Base-by-base conservation (phyloP, 257 asterid genomes). In the Jasminum sambac region DNA sequence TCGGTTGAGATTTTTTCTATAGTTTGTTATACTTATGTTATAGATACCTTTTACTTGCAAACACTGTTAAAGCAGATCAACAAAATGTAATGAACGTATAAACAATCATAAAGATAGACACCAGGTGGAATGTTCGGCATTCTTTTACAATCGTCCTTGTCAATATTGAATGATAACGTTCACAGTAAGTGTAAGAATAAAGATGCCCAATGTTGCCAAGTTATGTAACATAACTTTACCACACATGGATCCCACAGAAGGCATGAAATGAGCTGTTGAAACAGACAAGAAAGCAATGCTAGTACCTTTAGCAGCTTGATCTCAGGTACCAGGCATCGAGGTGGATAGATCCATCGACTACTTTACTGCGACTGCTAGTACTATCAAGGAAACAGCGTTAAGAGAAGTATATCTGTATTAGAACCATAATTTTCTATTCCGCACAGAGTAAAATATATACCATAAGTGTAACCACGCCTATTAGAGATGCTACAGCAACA, bases 401-500 rank as follows among this genome's bases (percentile, higher is more conserved):
- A n/a, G n/a, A n/a, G n/a, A n/a, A n/a, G n/a, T n/a, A n/a, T n/a
- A n/a, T n/a, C n/a, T n/a, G n/a, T n/a, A n/a, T n/a, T 70, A 43
- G 67, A 21, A n/a, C 79, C 52, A 43, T 43, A 69, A 75, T 8
- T 24, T 58, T 62, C 38, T 68, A 14, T 17, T 48, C 2, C 30
- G 25, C 5, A 75, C 23, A 36, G 65, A 65, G 1, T 34, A 37
- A 14, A 66, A 34, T 36, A 52, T 36, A 39, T 69, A 62, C 74
- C 41, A 50, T 26, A 63, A 70, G 40, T 14, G 70, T 68, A 64
- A 70, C 26, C 1, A n/a, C 17, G 9, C 71, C 68, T 11, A 66
- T 11, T 16, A 68, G 66, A 63, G 79, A 68, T 19, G 79, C 79
- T 6, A 44, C 66, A 12, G 70, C 79, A 36, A 50, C 73, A 25